A percentile compares a stretch with the other conserved stretches of the same genome.
Evolutionary conservation across 148 eudicot species (phyloP).

Genomic region (Arctostaphylos glauca): DNA sequence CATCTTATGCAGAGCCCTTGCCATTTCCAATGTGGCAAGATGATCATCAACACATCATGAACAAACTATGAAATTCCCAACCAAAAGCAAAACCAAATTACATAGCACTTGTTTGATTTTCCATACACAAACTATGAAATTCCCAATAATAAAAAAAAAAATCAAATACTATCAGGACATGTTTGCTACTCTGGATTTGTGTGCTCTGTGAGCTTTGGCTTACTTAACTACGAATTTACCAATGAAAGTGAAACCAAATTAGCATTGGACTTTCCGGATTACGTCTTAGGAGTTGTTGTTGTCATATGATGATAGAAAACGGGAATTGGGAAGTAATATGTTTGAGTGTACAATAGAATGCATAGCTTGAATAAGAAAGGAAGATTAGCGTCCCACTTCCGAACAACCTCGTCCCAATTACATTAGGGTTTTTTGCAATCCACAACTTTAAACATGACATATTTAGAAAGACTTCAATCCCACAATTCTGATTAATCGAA

Average conservation of each 20-base stretch:
- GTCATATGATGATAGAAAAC: no score
- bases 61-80: not conserved
- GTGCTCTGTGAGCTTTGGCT: no score
- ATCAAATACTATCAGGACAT: not conserved
- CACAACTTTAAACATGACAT: slow-evolving; percentile 65
- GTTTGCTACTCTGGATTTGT: no score
- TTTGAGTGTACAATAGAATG: slow-evolving; percentile 32
- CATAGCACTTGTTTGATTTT: not conserved
- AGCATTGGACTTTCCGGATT: no score
- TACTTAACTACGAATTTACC: no score
- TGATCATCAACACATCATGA: not conserved
- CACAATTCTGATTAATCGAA: not conserved
- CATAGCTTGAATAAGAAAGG: slow-evolving; percentile 91
- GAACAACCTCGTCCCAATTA: slow-evolving; percentile 46
- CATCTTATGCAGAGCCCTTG: slow-evolving; percentile 50
- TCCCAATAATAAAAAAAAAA: no score
- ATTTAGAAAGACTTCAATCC: not conserved
- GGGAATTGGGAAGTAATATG: slow-evolving; percentile 44
- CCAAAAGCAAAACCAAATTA: not conserved
- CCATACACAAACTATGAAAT: no score
- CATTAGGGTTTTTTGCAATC: slow-evolving; percentile 73
- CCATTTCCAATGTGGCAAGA: slow-evolving; percentile 37
- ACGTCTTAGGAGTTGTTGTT: no score
- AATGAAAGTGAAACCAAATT: no score
- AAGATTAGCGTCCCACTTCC: slow-evolving; percentile 37